Percentiles rank a stretch among this genome's conserved stretches.
Evolutionary conservation across 31 red algal genomes (phyloP).

Genomic region (Odonthalia washingtoniensis): DNA sequence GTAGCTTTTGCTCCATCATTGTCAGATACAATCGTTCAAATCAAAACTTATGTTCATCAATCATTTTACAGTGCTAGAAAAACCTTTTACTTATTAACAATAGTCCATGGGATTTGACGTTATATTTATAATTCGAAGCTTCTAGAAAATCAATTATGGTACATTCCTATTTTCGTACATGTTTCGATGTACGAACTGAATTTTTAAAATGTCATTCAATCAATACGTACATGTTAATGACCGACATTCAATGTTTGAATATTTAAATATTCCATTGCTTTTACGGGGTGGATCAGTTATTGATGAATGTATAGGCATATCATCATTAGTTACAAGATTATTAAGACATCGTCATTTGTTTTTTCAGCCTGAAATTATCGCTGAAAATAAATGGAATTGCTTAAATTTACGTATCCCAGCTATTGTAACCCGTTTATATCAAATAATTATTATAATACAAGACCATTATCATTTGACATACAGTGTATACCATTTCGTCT

Average conservation of each 20-base stretch:
- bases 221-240: constrained; percentile 49
- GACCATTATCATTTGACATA: no score
- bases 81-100: constrained; percentile 71
- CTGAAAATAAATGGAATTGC: constrained; percentile 65
- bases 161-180: constrained; percentile 63
- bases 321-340: constrained; percentile 61
- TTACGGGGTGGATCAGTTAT: constrained; percentile 46
- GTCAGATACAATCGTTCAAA: constrained; percentile 58
- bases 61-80: constrained; percentile 59
- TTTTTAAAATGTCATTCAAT: constrained; percentile 65
- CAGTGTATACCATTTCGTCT: no score
- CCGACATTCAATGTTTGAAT: constrained; percentile 61
- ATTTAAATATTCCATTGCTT: constrained; percentile 57
- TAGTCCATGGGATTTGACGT: constrained; percentile 76
- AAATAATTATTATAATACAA: no score
- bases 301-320: constrained; percentile 64
- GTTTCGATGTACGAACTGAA: constrained; percentile 78
- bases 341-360: constrained; percentile 65
- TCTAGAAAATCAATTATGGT: constrained; percentile 66
- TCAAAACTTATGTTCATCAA: constrained; percentile 75
- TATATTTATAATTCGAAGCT: constrained; percentile 74
- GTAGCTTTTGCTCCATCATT: constrained; percentile 71
- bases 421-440: no score
- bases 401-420: constrained; percentile 57
- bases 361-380: constrained; percentile 50